phyloP scores from a whole-genome alignment of 179 eudicot species.

The Beta corolliflora region DNA sequence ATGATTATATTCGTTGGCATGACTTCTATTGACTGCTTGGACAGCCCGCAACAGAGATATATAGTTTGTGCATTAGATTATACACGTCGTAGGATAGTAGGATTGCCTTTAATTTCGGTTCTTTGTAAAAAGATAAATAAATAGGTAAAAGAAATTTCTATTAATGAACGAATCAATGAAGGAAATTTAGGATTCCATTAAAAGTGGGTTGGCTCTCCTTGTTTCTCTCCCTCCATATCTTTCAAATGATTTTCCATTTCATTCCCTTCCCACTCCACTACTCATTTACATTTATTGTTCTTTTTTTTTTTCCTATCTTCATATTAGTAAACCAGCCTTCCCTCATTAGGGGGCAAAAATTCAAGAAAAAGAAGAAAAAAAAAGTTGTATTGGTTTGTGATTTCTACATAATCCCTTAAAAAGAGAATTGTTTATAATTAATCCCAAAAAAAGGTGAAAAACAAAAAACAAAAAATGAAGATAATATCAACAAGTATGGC shows the following conservation, averaged over 20 bases:
- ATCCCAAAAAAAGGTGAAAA: not conserved
- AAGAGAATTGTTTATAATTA: not conserved
- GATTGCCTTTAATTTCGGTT: not conserved
- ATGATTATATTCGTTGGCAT: not conserved
- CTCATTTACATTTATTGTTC: too few relatives aligned
- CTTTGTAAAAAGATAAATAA: not conserved
- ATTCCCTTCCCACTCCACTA: not conserved
- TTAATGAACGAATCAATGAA: constrained; percentile 1
- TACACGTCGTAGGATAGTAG: not conserved
- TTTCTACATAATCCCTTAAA: too few relatives aligned
- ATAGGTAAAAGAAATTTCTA: not conserved
- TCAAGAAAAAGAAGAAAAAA: not conserved
- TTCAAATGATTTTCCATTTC: constrained; percentile 7
- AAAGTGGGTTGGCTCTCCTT: constrained; percentile 19
- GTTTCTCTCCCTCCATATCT: constrained; percentile 6
- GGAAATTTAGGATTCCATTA: constrained; percentile 17
- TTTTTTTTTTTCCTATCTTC: not conserved
- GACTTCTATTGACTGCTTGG: not conserved
- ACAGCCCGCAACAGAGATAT: not conserved
- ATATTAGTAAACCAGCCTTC: not conserved
- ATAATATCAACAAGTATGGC: not conserved
- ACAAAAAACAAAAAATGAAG: constrained; percentile 15
- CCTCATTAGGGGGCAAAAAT: not conserved
- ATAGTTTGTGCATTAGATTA: not conserved
- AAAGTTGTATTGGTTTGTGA: too few relatives aligned